A percentile compares a stretch with the other conserved stretches of the same genome.
Evolutionary conservation across 441 rosid species (phyloP).

Genomic region (Croton setiger): DNA sequence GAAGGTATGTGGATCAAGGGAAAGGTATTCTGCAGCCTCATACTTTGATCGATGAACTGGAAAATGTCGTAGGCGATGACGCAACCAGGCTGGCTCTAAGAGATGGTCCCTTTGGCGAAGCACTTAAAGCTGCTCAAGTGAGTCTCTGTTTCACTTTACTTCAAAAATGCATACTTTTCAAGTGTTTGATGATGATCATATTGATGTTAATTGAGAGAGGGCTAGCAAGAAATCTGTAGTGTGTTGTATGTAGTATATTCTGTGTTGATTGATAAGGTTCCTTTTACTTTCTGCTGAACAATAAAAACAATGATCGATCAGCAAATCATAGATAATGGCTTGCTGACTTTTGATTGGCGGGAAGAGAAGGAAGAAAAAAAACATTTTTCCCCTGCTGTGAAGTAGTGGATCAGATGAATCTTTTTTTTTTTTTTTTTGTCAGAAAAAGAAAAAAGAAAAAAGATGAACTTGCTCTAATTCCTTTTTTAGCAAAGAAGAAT

Average conservation of each 20-base stretch:
- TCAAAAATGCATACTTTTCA: too few relatives aligned
- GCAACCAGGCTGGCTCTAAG: conserved; percentile 40
- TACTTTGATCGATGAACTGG: conserved; percentile 79
- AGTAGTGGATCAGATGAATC: not conserved
- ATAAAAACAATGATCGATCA: not conserved
- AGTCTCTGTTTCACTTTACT: not conserved
- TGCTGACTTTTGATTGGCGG: not conserved
- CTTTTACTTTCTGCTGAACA: too few relatives aligned
- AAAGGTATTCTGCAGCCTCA: conserved; percentile 91
- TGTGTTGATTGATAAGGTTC: too few relatives aligned
- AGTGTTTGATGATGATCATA: too few relatives aligned
- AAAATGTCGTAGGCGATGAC: conserved; percentile 51
- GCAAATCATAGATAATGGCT: not conserved
- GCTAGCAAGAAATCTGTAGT: too few relatives aligned
- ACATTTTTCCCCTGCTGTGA: not conserved
- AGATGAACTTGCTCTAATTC: not conserved
- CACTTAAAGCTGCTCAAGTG: conserved; percentile 76
- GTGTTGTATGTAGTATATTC: too few relatives aligned
- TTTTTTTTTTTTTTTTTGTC: too few relatives aligned
- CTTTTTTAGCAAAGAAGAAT: not conserved
- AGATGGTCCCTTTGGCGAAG: conserved; percentile 73
- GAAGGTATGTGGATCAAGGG: conserved; percentile 90
- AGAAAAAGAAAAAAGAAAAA: too few relatives aligned
- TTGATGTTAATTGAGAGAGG: too few relatives aligned
- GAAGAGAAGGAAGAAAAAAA: not conserved